Percentiles rank a stretch among this genome's conserved stretches.
Conservation (phyloP, 2,329 filamentous ascomycete species). For the Sclerotinia minor region DNA sequence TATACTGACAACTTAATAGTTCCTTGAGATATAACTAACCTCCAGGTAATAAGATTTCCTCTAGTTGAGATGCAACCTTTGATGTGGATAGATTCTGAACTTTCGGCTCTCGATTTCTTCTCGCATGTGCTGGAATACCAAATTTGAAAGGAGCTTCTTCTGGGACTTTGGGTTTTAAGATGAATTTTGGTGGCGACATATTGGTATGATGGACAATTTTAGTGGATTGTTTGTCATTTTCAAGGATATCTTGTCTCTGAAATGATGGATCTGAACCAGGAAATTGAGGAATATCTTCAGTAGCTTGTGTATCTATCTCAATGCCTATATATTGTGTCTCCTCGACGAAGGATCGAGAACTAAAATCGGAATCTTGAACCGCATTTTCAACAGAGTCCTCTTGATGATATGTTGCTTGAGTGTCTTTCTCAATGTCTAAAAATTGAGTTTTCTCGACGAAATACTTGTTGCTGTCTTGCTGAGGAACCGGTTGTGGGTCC, state of each 20-base stretch:
- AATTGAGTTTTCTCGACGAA: slow-evolving; percentile 1
- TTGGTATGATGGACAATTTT: background rate
- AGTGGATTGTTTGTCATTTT: background rate
- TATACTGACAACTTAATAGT: background rate
- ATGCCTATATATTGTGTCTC: slow-evolving; percentile 34
- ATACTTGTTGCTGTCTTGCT: slow-evolving; percentile 7
- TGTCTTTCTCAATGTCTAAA: slow-evolving; percentile 11
- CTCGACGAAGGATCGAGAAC: slow-evolving; percentile 26
- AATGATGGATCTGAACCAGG: background rate
- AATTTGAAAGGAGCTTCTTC: background rate
- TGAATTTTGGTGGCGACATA: background rate
- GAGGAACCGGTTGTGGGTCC: background rate
- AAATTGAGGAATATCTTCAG: slow-evolving; percentile 10
- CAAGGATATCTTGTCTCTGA: background rate
- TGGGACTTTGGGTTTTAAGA: background rate
- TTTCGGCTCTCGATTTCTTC: background rate
- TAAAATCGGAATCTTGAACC: background rate
- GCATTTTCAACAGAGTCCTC: background rate
- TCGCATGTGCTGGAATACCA: background rate
- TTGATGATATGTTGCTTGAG: slow-evolving; percentile 8
- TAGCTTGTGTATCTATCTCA: slow-evolving; percentile 29
- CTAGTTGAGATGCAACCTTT: background rate
- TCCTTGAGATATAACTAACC: background rate
- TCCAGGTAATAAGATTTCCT: background rate
- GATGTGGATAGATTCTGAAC: background rate